These are phyloP conservation scores for Alternaria ventricosa DNA, from an alignment of 2,329 filamentous ascomycete species.

Conservation along the genomic window DNA sequence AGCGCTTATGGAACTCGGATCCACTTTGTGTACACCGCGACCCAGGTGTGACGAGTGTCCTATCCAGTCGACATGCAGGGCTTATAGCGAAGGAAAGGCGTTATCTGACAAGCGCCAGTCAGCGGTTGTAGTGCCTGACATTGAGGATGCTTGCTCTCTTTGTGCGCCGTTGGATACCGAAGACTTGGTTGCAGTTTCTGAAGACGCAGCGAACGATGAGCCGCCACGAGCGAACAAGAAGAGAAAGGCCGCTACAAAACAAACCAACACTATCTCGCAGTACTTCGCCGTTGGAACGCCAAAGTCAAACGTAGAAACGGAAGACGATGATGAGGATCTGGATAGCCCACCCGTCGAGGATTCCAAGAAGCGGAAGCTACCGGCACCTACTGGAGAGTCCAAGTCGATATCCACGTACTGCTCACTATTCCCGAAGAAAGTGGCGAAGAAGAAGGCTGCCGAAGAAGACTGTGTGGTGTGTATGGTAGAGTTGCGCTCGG, in stretches of 20 bases:
- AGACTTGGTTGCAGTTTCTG: constrained; percentile 30
- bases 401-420: constrained; percentile 36
- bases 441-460: constrained; percentile 42
- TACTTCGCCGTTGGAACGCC: constrained; percentile 37
- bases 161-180: constrained; percentile 41
- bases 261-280: constrained; percentile 36
- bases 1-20: constrained; percentile 70
- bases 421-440: constrained; percentile 45
- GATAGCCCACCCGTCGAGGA: background rate
- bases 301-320: constrained; percentile 16
- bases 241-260: constrained; percentile 27
- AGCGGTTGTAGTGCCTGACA: constrained; percentile 23
- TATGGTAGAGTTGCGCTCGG: constrained; percentile 28
- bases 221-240: constrained; percentile 25
- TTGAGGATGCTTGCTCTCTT: constrained; percentile 40
- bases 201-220: constrained; percentile 23
- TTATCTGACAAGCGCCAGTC: constrained; percentile 24
- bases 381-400: constrained; percentile 4
- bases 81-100: constrained; percentile 39
- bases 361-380: constrained; percentile 35
- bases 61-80: constrained; percentile 40
- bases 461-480: constrained; percentile 45
- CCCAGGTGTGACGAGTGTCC: constrained; percentile 59
- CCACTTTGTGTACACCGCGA: constrained; percentile 66
- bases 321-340: constrained; percentile 7